Evolutionary conservation across 345 rosid species (phyloP), one percentile per base, ranked within the genome.

Genomic region (Corymbia maculata): DNA sequence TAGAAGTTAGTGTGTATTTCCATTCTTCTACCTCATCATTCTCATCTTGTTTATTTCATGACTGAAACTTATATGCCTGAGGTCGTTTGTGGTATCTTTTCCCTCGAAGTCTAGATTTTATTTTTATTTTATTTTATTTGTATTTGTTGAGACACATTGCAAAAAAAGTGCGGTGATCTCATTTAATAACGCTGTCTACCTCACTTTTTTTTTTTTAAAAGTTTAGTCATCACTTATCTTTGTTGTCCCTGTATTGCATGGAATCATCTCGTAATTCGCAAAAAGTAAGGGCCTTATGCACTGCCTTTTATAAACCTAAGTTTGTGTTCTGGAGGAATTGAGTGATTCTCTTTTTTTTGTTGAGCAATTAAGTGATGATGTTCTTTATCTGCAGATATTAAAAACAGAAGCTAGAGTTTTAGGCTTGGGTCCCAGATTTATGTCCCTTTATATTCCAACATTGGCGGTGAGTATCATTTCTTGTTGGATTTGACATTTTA

Each of bases 351-450:
- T 87, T 24, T 36, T 30, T 22, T 24, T 52, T 26, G 45, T 50
- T 36, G 24, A 21, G 75, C 42, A 49, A 11, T 88, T 53, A n/a
- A 79, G 44, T 79, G 52, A 36, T 52, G 44, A 47, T n/a, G 80
- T 30, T 82, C 26, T 8, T 32, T 86, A 87, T 90, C 55, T 93
- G 89, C 96, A 97, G 99, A 90, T 95, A 89, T 89, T 93, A 85
- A 90, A 94, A 9, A 91, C 98, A 5, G 95, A 96, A 91, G 99
- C 97, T 49, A 92, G 98, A 92, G 99, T 97, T 49, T 49, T 96
- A 93, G 96, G 92, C 89, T 89, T 97, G 85, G 99, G 99, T 52
- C 97, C 97, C 51, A 94, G 93, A 88, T 97, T 97, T 92, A 95
- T 97, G 98, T 92, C 99, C 80, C 85, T 97, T 61, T 97, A 96